Conservation (phyloP, 169 alveolate species). For the Eimeria brunetti region DNA sequence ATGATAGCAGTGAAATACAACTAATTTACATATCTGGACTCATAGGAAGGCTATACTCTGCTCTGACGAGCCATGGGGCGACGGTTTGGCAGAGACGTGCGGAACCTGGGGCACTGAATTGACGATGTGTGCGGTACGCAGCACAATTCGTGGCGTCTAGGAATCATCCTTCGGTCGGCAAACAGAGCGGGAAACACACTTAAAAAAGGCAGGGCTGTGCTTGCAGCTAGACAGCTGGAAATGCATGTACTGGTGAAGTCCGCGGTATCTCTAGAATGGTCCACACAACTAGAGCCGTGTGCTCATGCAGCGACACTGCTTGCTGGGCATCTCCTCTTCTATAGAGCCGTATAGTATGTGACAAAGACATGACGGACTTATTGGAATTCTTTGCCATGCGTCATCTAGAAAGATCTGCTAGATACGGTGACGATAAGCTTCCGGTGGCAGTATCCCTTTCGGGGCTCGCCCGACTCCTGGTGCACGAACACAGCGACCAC, state of each 20-base stretch:
- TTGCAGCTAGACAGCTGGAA: background rate
- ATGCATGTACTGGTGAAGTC: background rate
- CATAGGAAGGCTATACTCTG: background rate
- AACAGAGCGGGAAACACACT: background rate
- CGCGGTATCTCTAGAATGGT: background rate
- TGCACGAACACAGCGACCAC: conserved; percentile 3
- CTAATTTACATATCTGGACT: background rate
- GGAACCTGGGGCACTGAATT: background rate
- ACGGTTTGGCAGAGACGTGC: background rate
- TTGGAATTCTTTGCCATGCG: background rate
- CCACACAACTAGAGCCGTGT: background rate
- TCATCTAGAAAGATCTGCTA: background rate
- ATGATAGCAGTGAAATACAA: background rate
- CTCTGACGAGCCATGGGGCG: background rate
- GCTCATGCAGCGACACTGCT: background rate
- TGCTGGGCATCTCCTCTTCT: background rate
- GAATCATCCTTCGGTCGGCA: background rate
- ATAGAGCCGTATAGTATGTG: background rate
- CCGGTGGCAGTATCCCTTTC: too few species aligned
- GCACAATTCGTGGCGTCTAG: background rate
- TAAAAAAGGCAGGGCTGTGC: background rate
- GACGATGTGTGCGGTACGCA: background rate
- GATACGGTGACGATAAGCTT: background rate
- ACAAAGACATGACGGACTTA: background rate
- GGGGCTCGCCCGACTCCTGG: conserved; percentile 2